phyloP scores from a whole-genome alignment of 2,329 filamentous ascomycete species.

The Pseudocercospora fuligena region DNA sequence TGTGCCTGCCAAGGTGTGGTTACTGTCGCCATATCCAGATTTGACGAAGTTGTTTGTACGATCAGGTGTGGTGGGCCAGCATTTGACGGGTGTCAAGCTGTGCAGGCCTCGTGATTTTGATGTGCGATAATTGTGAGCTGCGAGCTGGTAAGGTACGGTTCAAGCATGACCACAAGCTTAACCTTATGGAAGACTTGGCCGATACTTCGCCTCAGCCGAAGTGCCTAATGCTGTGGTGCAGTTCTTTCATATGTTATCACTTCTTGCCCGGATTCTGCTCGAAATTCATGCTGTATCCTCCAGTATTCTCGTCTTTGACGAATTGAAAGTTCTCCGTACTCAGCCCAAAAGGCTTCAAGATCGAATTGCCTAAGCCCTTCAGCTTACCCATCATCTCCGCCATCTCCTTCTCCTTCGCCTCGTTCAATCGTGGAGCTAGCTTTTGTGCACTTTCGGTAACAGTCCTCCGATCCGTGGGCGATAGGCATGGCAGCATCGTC shows the following conservation, averaged over 20 bases:
- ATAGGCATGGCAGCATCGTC: constrained; percentile 63
- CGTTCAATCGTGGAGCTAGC: constrained; percentile 72
- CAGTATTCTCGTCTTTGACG: constrained; percentile 84
- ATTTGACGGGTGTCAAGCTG: too few species aligned
- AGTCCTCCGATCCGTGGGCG: constrained; percentile 67
- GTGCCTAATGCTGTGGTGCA: background rate
- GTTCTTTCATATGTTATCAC: background rate
- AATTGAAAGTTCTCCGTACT: constrained; percentile 96
- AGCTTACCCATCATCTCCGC: constrained; percentile 97
- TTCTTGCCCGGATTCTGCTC: constrained; percentile 49
- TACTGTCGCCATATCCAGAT: too few species aligned
- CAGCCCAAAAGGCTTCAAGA: constrained; percentile 90
- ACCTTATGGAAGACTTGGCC: background rate
- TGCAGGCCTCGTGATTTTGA: too few species aligned
- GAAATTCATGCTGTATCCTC: constrained; percentile 95
- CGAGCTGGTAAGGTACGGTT: too few species aligned
- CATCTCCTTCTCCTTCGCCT: constrained; percentile 84
- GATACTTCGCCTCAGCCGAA: background rate
- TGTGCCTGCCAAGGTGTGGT: too few species aligned
- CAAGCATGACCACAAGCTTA: too few species aligned
- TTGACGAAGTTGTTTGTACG: too few species aligned
- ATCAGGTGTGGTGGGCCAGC: too few species aligned
- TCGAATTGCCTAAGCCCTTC: constrained; percentile 87
- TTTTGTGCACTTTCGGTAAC: constrained; percentile 68
- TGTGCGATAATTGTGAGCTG: too few species aligned